Conservation (phyloP, 148 eudicot species). For the Bassia scoparia region DNA sequence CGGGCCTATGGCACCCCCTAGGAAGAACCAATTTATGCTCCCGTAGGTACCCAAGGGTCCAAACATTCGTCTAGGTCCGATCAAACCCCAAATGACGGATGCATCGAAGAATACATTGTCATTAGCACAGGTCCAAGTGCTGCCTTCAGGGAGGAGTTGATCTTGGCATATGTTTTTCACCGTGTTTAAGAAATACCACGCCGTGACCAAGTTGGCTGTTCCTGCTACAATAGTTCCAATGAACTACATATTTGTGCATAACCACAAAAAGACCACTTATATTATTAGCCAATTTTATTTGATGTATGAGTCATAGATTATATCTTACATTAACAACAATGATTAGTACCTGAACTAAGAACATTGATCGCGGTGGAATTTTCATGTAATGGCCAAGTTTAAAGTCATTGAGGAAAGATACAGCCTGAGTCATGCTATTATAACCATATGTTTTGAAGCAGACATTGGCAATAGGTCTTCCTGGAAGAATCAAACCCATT, state of each 20-base stretch:
- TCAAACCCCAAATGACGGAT: constrained; percentile 93
- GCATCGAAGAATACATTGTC: constrained; percentile 91
- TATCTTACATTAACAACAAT: no score
- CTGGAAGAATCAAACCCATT: constrained; percentile 90
- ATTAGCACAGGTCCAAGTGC: constrained; percentile 95
- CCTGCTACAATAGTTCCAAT: constrained; percentile 91
- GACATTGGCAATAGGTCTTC: constrained; percentile 93
- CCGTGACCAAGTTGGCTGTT: constrained; percentile 68
- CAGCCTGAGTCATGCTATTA: constrained; percentile 97
- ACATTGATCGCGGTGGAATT: constrained; percentile 98
- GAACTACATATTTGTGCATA: constrained; percentile 40
- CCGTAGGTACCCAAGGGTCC: constrained; percentile 70
- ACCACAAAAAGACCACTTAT: not conserved
- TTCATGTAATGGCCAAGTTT: constrained; percentile 98
- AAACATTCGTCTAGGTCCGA: constrained; percentile 86
- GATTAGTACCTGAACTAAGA: constrained; percentile 96
- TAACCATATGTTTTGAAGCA: constrained; percentile 89
- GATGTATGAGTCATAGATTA: not conserved
- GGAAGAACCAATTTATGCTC: constrained; percentile 89
- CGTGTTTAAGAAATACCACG: constrained; percentile 78
- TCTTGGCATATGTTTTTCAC: constrained; percentile 73
- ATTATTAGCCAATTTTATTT: not conserved
- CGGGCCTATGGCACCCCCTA: constrained; percentile 81
- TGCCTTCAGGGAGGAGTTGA: constrained; percentile 65
- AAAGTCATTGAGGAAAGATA: constrained; percentile 86